Percentiles rank a stretch among this genome's conserved stretches.
Evolutionary conservation across 2,329 filamentous ascomycete genomes (phyloP).

Genomic region (Sporothrix brasiliensis): DNA sequence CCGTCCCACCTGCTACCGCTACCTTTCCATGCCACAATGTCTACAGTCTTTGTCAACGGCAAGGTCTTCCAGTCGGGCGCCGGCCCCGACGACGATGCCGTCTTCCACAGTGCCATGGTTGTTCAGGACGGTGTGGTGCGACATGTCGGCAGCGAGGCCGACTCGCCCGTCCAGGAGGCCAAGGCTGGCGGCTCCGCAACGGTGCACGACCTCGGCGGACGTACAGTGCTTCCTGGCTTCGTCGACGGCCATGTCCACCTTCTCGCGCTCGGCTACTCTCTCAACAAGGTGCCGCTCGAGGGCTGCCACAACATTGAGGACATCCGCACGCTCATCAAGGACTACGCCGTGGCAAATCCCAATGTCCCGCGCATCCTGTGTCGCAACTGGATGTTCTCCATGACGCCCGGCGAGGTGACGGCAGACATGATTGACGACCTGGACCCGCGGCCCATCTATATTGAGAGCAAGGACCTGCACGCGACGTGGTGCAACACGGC

Average conservation of each 20-base stretch:
- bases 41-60: conserved; percentile 49
- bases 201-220: conserved; percentile 45
- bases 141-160: conserved; percentile 44
- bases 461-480: conserved; percentile 61
- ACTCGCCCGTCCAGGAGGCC: conserved; percentile 41
- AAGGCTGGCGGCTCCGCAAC: conserved; percentile 35
- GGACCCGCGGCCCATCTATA: conserved; percentile 53
- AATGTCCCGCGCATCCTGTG: conserved; percentile 53
- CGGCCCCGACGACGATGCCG: conserved; percentile 37
- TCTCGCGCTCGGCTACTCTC: conserved; percentile 57
- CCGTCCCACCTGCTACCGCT: not conserved
- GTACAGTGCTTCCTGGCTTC: conserved; percentile 56
- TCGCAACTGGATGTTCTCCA: conserved; percentile 60
- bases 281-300: conserved; percentile 55
- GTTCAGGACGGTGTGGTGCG: conserved; percentile 44
- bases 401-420: conserved; percentile 55
- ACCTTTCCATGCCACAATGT: conserved; percentile 16
- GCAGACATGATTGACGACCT: conserved; percentile 56
- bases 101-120: conserved; percentile 47
- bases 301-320: conserved; percentile 52
- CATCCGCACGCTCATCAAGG: conserved; percentile 51
- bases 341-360: conserved; percentile 51
- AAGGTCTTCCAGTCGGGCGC: conserved; percentile 49
- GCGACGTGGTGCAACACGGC: conserved; percentile 59
- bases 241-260: conserved; percentile 63